These are phyloP conservation scores for Cladophialophora immunda DNA, from an alignment of 2,329 filamentous ascomycete genomes.

Conservation along the genomic window DNA sequence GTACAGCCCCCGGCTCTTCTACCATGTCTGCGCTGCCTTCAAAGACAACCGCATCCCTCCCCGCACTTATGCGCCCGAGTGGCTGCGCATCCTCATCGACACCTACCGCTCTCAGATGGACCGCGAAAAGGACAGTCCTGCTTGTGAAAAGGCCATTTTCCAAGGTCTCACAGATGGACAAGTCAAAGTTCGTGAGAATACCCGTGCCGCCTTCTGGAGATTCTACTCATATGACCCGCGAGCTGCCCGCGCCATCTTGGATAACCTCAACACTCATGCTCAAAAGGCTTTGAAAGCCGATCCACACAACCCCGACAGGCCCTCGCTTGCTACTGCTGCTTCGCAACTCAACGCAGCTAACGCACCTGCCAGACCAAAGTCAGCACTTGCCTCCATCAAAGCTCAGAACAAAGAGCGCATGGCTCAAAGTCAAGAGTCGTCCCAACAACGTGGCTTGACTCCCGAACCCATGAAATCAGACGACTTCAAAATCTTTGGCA, in stretches of 20 bases:
- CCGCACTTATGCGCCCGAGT: constrained; percentile 78
- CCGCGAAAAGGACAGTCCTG: constrained; percentile 80
- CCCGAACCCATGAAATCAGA: constrained; percentile 29
- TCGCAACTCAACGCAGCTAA: too few relatives aligned
- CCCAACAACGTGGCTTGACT: constrained; percentile 25
- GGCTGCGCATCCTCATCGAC: constrained; percentile 83
- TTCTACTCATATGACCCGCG: constrained; percentile 81
- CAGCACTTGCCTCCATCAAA: constrained; percentile 39
- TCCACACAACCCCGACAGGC: constrained; percentile 70
- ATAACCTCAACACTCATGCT: constrained; percentile 77
- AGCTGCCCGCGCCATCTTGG: constrained; percentile 83
- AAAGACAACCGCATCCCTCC: constrained; percentile 95
- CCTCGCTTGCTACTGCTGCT: too few relatives aligned
- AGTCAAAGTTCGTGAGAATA: constrained; percentile 85
- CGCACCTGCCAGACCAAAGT: constrained; percentile 38
- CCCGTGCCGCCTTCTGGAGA: constrained; percentile 85
- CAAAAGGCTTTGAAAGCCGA: constrained; percentile 84
- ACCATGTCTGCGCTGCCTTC: constrained; percentile 81
- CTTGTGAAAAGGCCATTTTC: constrained; percentile 86
- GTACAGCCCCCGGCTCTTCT: constrained; percentile 81
- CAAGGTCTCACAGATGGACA: constrained; percentile 91
- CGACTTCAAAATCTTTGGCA: constrained; percentile 32
- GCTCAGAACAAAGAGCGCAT: constrained; percentile 37
- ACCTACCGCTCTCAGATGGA: constrained; percentile 83
- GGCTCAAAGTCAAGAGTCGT: constrained; percentile 10